Evolutionary conservation across 176 grass and related monocot species (phyloP).

Genomic region (maize (Zea mays)): Zm-B73-REFERENCE-NAM-5.0 NC_050098.1:164898001-164898500

Average conservation of each 20-base stretch:
- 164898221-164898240: too few species aligned
- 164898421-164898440: conserved; percentile 2
- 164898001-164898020: too few species aligned
- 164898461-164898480: not conserved
- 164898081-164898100: too few species aligned
- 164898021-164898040: too few species aligned
- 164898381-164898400: not conserved
- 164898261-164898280: conserved; percentile 19
- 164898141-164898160: too few species aligned
- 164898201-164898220: too few species aligned
- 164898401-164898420: not conserved
- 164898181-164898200: too few species aligned
- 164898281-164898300: conserved; percentile 24
- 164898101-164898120: too few species aligned
- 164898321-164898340: not conserved
- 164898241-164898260: not conserved
- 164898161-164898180: too few species aligned
- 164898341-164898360: conserved; percentile 18
- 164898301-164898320: conserved; percentile 12
- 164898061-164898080: too few species aligned
- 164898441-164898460: conserved; percentile 9
- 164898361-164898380: conserved; percentile 10
- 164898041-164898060: too few species aligned
- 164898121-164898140: too few species aligned
- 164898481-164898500: not conserved